phyloP scores from a whole-genome alignment of 2,329 filamentous ascomycete species.

The Fusarium sp. region DNA sequence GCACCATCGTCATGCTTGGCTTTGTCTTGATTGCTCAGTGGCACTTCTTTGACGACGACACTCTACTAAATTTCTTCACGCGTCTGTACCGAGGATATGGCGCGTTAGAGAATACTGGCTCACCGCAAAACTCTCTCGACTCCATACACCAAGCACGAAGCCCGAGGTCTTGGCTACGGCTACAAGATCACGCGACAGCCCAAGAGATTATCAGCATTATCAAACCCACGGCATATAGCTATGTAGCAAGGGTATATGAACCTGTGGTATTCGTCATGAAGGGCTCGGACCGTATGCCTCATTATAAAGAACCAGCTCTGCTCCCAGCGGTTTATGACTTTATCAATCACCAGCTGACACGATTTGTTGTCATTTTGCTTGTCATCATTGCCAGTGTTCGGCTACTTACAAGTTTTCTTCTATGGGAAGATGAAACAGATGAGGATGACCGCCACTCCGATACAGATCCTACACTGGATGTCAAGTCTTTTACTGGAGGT shows the following conservation, averaged over 20 bases:
- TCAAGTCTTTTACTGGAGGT: constrained; percentile 68
- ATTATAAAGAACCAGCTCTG: constrained; percentile 50
- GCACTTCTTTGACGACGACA: constrained; percentile 76
- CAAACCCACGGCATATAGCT: constrained; percentile 75
- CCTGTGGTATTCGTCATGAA: constrained; percentile 77
- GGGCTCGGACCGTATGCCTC: constrained; percentile 71
- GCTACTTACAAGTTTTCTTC: constrained; percentile 76
- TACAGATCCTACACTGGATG: constrained; percentile 61
- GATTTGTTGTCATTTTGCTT: constrained; percentile 70
- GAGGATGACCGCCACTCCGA: constrained; percentile 57
- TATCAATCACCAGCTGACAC: constrained; percentile 64
- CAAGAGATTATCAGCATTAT: constrained; percentile 79
- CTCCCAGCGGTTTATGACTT: constrained; percentile 69
- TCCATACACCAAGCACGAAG: constrained; percentile 77
- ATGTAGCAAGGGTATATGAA: constrained; percentile 77
- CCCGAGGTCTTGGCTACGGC: constrained; percentile 77
- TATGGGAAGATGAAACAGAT: constrained; percentile 69
- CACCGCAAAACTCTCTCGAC: constrained; percentile 54
- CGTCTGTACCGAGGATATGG: constrained; percentile 37
- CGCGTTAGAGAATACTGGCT: constrained; percentile 40
- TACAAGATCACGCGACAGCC: constrained; percentile 82
- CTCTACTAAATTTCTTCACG: constrained; percentile 47
- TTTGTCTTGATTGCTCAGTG: constrained; percentile 79
- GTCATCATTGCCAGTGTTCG: constrained; percentile 71
- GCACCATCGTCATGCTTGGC: constrained; percentile 75